phyloP scores from a whole-genome alignment of 2,329 filamentous ascomycete species.

The Leptographium radiaticola region DNA sequence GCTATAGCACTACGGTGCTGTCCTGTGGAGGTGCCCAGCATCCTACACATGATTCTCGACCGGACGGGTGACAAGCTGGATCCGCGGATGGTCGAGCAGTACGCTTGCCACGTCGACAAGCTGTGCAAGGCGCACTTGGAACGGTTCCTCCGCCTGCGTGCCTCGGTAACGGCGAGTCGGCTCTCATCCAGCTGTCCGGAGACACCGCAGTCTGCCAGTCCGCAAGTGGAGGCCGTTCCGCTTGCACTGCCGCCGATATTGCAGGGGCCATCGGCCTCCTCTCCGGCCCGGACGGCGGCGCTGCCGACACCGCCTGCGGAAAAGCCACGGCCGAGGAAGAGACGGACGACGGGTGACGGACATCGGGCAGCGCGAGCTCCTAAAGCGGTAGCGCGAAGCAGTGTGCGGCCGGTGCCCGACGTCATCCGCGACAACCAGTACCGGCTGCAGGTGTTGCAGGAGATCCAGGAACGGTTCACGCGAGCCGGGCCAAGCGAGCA shows the following conservation, averaged over 20 bases:
- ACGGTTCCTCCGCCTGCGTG: slow-evolving; percentile 3
- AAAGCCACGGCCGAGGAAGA: neutral
- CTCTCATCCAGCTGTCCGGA: neutral
- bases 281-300: neutral
- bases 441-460: slow-evolving; percentile 6
- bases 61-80: slow-evolving; percentile 4
- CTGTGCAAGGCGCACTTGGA: slow-evolving; percentile 5
- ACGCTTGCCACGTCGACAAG: neutral
- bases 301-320: neutral
- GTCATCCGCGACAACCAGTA: slow-evolving; percentile 6
- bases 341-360: neutral
- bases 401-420: slow-evolving; percentile 4
- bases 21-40: slow-evolving; percentile 8
- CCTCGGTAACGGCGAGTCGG: neutral
- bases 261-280: neutral
- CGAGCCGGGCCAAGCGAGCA: neutral
- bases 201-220: neutral
- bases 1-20: slow-evolving; percentile 5
- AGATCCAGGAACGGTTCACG: slow-evolving; percentile 5
- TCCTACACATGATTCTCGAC: slow-evolving; percentile 10
- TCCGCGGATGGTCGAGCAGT: slow-evolving; percentile 8
- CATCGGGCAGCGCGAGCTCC: neutral
- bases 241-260: neutral
- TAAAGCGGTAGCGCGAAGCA: neutral
- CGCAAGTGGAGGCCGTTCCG: neutral